Evolutionary conservation across 1,284 basidiomycete species (phyloP).

Genomic region (Ganoderma resinaceum): DNA sequence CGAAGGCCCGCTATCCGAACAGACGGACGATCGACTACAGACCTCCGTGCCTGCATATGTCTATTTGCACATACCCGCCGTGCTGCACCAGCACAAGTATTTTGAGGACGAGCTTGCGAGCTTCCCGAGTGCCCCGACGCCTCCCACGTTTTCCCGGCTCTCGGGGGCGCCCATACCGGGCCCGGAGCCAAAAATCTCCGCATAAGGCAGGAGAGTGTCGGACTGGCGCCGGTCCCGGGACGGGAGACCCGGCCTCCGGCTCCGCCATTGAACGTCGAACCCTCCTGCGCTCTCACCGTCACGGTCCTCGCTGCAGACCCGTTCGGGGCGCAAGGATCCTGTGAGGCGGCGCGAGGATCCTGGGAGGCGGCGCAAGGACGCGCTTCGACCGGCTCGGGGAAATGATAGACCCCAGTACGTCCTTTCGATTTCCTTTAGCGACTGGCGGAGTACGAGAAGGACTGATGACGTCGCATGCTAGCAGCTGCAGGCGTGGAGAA

Average conservation of each 20-base stretch:
- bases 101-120: background rate
- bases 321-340: no score
- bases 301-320: background rate
- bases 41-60: background rate
- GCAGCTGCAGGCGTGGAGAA: background rate
- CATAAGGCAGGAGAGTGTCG: background rate
- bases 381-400: slow-evolving; percentile 5
- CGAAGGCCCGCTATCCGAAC: background rate
- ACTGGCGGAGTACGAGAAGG: background rate
- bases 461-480: slow-evolving; percentile 1
- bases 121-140: background rate
- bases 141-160: slow-evolving; percentile 1
- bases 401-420: background rate
- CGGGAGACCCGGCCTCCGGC: background rate
- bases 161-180: slow-evolving; percentile 4
- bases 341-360: background rate
- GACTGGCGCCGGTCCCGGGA: background rate
- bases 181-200: slow-evolving; percentile 2
- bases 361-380: background rate
- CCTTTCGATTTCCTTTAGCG: background rate
- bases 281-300: background rate
- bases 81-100: background rate
- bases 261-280: background rate
- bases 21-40: background rate
- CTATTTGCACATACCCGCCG: background rate